A percentile compares a stretch with the other conserved stretches of the same genome.
These are phyloP conservation scores for Pleurotus salmoneostramineus DNA, from an alignment of 768 basidiomycete genomes.

Conservation along the genomic window DNA sequence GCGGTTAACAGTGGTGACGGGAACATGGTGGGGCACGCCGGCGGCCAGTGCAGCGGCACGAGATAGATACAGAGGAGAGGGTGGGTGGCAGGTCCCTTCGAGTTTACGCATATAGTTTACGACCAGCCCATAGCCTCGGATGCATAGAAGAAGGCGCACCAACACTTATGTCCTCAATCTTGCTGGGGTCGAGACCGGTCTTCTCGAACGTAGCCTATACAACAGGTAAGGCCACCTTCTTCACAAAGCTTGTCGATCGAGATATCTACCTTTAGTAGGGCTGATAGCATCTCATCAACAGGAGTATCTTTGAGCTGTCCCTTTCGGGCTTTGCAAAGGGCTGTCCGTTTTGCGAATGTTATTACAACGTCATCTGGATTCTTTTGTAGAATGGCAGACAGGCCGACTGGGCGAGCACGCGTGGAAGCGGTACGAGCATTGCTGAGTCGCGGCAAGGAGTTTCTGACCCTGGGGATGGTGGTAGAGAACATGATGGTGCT, in stretches of 20 bases:
- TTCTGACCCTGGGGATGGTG: not conserved
- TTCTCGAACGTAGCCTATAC: slow-evolving; percentile 61
- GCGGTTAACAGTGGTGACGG: slow-evolving; percentile 89
- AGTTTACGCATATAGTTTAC: not conserved
- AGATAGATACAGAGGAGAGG: slow-evolving; percentile 78
- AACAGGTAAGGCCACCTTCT: too few relatives aligned
- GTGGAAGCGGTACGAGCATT: slow-evolving; percentile 39
- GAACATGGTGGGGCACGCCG: slow-evolving; percentile 81
- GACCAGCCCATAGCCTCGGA: not conserved
- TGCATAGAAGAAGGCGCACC: slow-evolving; percentile 35
- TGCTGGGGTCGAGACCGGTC: slow-evolving; percentile 62
- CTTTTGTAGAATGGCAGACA: slow-evolving; percentile 58
- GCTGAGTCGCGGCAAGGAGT: not conserved
- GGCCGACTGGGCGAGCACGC: slow-evolving; percentile 36
- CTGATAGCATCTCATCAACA: slow-evolving; percentile 83
- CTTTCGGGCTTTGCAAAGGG: slow-evolving; percentile 84
- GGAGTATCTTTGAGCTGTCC: slow-evolving; percentile 88
- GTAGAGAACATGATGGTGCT: too few relatives aligned
- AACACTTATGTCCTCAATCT: slow-evolving; percentile 82
- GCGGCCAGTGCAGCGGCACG: slow-evolving; percentile 85
- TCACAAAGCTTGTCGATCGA: not conserved
- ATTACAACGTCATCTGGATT: slow-evolving; percentile 85
- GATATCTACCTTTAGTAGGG: slow-evolving; percentile 67
- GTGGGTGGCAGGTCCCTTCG: slow-evolving; percentile 78
- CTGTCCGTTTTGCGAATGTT: slow-evolving; percentile 85